A percentile compares a stretch with the other conserved stretches of the same genome.
Evolutionary conservation across 805 yeast species (phyloP).

Genomic region (Lipomyces sp.): DNA sequence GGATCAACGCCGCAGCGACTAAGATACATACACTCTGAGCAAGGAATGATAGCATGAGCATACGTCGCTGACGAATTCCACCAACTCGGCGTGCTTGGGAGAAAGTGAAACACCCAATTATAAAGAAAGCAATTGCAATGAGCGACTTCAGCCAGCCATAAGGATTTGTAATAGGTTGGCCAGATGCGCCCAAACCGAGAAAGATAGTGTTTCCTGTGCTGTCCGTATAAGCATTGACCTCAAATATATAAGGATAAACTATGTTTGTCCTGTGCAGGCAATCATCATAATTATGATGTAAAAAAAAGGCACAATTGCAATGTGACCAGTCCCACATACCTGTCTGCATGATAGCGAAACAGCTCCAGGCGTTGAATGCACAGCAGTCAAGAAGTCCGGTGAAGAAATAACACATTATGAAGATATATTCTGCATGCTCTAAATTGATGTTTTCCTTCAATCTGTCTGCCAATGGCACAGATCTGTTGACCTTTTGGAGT

Average conservation of each 20-base stretch:
- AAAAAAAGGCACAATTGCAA: too few species aligned
- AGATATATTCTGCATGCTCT: not conserved
- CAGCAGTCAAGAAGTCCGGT: not conserved
- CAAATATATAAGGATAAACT: not conserved
- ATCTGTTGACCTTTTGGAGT: not conserved
- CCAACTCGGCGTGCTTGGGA: not conserved
- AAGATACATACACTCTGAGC: not conserved
- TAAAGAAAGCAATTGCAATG: not conserved
- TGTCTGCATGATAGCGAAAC: conserved; percentile 1
- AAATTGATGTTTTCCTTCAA: not conserved
- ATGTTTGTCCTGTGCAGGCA: not conserved
- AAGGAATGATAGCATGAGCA: not conserved
- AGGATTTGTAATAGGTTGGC: not conserved
- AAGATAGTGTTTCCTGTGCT: not conserved
- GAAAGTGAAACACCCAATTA: not conserved
- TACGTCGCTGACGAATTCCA: not conserved
- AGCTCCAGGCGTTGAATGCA: not conserved
- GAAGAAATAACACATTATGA: not conserved
- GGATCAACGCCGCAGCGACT: not conserved
- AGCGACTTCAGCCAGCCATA: conserved; percentile 3
- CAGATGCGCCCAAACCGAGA: not conserved
- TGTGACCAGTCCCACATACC: not conserved
- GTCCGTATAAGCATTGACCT: not conserved
- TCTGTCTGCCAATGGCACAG: not conserved
- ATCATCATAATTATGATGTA: not conserved